Base-by-base conservation (phyloP, 2,329 filamentous ascomycete species). In the Cladorrhinum sp. region DNA sequence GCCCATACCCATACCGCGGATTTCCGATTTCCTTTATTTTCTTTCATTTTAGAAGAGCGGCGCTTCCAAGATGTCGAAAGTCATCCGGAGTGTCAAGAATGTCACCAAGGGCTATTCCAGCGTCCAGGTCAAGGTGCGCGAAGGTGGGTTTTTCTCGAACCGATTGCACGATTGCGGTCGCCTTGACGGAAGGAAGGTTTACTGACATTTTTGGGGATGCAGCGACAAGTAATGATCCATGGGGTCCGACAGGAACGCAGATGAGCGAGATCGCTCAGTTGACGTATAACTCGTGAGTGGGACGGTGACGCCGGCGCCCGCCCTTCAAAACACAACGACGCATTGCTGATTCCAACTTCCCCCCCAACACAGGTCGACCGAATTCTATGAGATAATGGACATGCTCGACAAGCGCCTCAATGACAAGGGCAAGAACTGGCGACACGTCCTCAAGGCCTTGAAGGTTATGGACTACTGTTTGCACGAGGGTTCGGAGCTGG, bases 371-470 rank as follows among this genome's bases (percentile, higher is more conserved):
- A 96, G 93, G 73, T 93, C 92, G 36, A 93, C 90, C 76, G 95
- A 98, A 75, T 99, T 99, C 79, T 96, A 96, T 79, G 93, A 99
- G 75, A 97, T 99, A 71, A 96, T 99, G 89, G 95, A 99, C 75
- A 99, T 99, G 92, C 82, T 99, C 67, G 95, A 99, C 78, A 98
- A 98, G 81, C 89, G 95, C 68, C 80, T 99, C 71, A 99, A 99
- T 71, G 95, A 99, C 77, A 98, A 99, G 77, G 95, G 95, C 72
- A 99, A 98, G 83, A 99, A 99, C 75, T 99, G 95, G 95, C 88
- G 95, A 70, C 95, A 99, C 74, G 95, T 99, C 12, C 80, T 99
- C 62, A 99, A 99, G 78, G 96, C 95, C 48, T 81, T 99, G 68
- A 99, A 99, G 75, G 95, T 99, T 57, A 84, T 98, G 60, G 95